Conservation (phyloP, 176 grass and related monocot species). For the Elaeis guineensis region DNA sequence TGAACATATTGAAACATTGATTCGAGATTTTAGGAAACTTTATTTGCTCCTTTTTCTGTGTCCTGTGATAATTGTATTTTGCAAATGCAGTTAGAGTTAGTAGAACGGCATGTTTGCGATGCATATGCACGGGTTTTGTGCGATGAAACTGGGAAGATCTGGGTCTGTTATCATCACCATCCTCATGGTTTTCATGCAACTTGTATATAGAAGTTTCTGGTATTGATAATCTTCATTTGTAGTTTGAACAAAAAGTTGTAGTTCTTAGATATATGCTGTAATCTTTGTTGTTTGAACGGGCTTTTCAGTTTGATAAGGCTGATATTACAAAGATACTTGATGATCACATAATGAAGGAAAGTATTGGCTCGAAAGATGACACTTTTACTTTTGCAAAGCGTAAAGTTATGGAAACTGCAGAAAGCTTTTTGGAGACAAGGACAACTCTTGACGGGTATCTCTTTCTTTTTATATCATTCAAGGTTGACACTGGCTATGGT, state of each 20-base stretch:
- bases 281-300: slow-evolving; percentile 4
- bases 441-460: slow-evolving; percentile 28
- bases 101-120: slow-evolving; percentile 42
- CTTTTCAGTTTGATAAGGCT: slow-evolving; percentile 56
- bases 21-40: not conserved
- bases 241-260: not conserved
- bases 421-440: slow-evolving; percentile 39
- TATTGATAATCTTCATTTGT: slow-evolving; percentile 8
- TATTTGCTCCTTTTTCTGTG: not conserved
- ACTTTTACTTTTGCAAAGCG: slow-evolving; percentile 37
- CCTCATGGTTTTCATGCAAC: slow-evolving; percentile 19
- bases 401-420: slow-evolving; percentile 37
- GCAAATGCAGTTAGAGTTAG: slow-evolving; percentile 46
- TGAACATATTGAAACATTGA: not conserved
- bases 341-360: slow-evolving; percentile 40
- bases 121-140: slow-evolving; percentile 59
- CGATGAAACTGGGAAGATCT: slow-evolving; percentile 46
- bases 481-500: no score
- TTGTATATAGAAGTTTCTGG: slow-evolving; percentile 32
- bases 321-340: slow-evolving; percentile 46
- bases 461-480: not conserved
- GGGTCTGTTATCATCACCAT: slow-evolving; percentile 41
- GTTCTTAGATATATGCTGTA: not conserved
- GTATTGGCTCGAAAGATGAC: slow-evolving; percentile 24
- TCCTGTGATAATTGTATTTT: no score